phyloP scores from a whole-genome alignment of 257 asterid species.

The Perilla frutescens region DNA sequence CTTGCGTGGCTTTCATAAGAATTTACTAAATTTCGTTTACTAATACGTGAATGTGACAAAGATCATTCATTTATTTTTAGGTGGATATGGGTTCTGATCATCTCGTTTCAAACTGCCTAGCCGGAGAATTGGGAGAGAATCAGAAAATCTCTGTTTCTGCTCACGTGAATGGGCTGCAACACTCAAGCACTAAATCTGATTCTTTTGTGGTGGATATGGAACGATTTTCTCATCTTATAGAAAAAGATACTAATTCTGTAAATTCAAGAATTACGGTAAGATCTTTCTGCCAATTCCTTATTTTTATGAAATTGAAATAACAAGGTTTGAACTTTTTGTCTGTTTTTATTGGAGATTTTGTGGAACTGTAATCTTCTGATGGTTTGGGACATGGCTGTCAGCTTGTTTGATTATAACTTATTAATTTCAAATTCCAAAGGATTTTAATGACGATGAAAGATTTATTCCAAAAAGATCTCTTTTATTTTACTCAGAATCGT shows the following conservation, averaged over 20 bases:
- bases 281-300: constrained; percentile 3
- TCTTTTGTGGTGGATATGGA: constrained; percentile 79
- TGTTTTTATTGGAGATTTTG: background rate
- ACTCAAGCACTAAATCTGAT: constrained; percentile 44
- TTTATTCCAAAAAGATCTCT: constrained; percentile 25
- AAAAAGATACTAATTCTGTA: constrained; percentile 48
- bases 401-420: background rate
- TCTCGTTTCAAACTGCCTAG: constrained; percentile 27
- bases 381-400: background rate
- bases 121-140: constrained; percentile 44
- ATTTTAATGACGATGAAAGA: constrained; percentile 14
- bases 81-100: constrained; percentile 47
- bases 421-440: background rate
- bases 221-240: constrained; percentile 54
- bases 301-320: background rate
- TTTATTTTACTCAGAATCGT: constrained; percentile 25
- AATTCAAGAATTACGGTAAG: constrained; percentile 73
- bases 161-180: constrained; percentile 43
- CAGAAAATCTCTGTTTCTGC: constrained; percentile 47
- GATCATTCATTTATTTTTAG: constrained; percentile 25
- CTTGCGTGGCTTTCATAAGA: background rate
- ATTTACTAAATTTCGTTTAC: background rate
- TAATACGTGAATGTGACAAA: background rate
- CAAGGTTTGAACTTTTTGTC: background rate
- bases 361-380: background rate